These are phyloP conservation scores for Raphanus sativus DNA, from an alignment of 345 rosid genomes.

Conservation along the genomic window DNA sequence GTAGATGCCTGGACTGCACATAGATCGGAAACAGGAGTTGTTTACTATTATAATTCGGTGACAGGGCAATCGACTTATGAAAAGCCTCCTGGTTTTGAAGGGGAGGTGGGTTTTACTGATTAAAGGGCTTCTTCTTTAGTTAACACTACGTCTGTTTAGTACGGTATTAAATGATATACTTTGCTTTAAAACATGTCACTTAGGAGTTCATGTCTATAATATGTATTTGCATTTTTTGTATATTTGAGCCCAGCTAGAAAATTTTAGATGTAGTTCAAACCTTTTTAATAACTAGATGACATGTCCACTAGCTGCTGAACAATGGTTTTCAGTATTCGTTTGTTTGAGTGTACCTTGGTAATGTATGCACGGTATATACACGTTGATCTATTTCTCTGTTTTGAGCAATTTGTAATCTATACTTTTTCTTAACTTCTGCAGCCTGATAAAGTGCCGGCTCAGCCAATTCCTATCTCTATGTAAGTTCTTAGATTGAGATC, in stretches of 20 bases:
- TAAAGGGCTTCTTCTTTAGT: neutral
- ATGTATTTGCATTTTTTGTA: too few species aligned
- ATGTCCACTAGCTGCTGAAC: too few species aligned
- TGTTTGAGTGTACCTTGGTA: too few species aligned
- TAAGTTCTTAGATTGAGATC: slow-evolving; percentile 47
- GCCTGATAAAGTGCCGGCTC: slow-evolving; percentile 63
- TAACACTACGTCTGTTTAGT: too few species aligned
- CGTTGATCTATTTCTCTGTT: slow-evolving; percentile 2
- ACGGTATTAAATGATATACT: too few species aligned
- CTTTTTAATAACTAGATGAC: too few species aligned
- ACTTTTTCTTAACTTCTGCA: slow-evolving; percentile 47
- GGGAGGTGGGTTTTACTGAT: slow-evolving; percentile 59
- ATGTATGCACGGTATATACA: neutral
- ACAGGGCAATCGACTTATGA: slow-evolving; percentile 89
- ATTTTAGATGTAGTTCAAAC: too few species aligned
- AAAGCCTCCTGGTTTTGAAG: slow-evolving; percentile 74
- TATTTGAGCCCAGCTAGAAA: too few species aligned
- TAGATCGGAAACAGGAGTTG: slow-evolving; percentile 73
- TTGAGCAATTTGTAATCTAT: slow-evolving; percentile 10
- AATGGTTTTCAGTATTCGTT: too few species aligned
- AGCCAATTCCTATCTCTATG: slow-evolving; percentile 82
- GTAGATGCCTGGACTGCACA: slow-evolving; percentile 90
- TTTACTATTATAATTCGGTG: slow-evolving; percentile 86
- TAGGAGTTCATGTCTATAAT: too few species aligned
- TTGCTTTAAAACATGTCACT: too few species aligned